phyloP scores from a whole-genome alignment of 768 basidiomycete species.

The Xerocomus spinulosus region DNA sequence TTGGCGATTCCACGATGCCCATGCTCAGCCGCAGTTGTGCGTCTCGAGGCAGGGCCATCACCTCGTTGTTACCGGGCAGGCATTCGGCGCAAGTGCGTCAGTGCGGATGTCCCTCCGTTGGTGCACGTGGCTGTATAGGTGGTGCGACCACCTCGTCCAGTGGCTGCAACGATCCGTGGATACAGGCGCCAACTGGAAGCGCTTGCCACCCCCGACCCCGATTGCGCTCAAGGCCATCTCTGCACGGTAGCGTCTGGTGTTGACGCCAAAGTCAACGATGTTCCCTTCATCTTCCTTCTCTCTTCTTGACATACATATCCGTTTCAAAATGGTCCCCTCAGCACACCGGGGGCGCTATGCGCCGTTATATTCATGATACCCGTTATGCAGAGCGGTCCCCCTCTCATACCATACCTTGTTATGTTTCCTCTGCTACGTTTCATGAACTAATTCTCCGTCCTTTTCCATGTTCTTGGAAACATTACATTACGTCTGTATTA shows the following conservation, averaged over 20 bases:
- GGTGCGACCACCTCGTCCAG: slow-evolving; percentile 8
- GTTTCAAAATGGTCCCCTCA: neutral
- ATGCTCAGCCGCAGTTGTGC: slow-evolving; percentile 19
- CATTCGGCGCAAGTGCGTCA: slow-evolving; percentile 22
- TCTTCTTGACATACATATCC: too few relatives aligned
- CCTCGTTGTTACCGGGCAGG: slow-evolving; percentile 24
- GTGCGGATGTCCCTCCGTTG: slow-evolving; percentile 19
- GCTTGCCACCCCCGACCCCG: neutral
- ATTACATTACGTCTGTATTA: slow-evolving; percentile 12
- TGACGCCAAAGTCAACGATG: too few relatives aligned
- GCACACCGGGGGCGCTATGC: neutral
- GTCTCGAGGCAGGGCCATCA: slow-evolving; percentile 19
- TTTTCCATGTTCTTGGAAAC: neutral
- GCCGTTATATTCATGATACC: slow-evolving; percentile 7
- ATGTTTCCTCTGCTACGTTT: slow-evolving; percentile 7
- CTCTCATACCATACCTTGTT: neutral
- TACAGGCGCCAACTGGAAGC: neutral
- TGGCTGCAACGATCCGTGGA: neutral
- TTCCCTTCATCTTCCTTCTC: too few relatives aligned
- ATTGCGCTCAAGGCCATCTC: slow-evolving; percentile 4
- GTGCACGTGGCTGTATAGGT: slow-evolving; percentile 21
- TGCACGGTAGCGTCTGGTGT: slow-evolving; percentile 1
- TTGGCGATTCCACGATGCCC: slow-evolving; percentile 19
- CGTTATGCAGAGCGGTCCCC: slow-evolving; percentile 2
- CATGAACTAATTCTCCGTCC: neutral